These are phyloP conservation scores for Aegilops bicornis DNA, from an alignment of 176 grass and related monocot species.

Conservation along the genomic window DNA sequence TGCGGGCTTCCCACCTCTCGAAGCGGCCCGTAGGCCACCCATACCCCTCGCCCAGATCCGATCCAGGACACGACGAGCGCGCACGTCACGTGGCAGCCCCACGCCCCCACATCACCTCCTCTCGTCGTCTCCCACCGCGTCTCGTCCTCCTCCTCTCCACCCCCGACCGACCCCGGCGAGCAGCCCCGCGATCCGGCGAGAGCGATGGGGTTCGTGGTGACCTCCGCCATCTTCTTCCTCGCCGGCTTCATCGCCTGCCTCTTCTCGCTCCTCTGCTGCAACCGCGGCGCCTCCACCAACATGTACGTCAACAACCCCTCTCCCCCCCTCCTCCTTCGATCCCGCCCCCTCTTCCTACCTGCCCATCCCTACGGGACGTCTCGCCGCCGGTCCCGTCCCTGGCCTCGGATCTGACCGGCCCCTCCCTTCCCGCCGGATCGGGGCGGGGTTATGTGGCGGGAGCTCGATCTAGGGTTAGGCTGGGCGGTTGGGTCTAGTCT, in stretches of 20 bases:
- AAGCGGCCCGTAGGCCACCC: background rate
- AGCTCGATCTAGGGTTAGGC: constrained; percentile 24
- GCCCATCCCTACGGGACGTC: background rate
- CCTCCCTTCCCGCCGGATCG: background rate
- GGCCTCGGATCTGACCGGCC: background rate
- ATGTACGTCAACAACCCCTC: constrained; percentile 31
- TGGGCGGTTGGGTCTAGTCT: background rate
- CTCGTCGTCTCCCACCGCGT: too few species aligned
- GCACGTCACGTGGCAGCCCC: constrained; percentile 25
- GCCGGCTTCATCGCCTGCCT: constrained; percentile 50
- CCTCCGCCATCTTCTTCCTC: constrained; percentile 55
- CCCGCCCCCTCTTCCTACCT: background rate
- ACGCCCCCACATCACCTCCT: background rate
- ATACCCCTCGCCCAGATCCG: background rate
- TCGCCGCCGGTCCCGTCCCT: background rate
- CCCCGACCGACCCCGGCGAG: background rate
- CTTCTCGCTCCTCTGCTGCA: constrained; percentile 58
- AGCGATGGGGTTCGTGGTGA: constrained; percentile 61
- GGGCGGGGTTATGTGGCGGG: background rate
- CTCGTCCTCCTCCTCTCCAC: background rate
- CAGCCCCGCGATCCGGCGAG: constrained; percentile 11
- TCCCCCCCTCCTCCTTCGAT: background rate
- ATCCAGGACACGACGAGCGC: background rate
- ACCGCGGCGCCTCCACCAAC: constrained; percentile 64
- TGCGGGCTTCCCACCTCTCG: too few species aligned